These are phyloP conservation scores for Crotalaria pallida DNA, from an alignment of 306 rosid species.

Conservation along the genomic window DNA sequence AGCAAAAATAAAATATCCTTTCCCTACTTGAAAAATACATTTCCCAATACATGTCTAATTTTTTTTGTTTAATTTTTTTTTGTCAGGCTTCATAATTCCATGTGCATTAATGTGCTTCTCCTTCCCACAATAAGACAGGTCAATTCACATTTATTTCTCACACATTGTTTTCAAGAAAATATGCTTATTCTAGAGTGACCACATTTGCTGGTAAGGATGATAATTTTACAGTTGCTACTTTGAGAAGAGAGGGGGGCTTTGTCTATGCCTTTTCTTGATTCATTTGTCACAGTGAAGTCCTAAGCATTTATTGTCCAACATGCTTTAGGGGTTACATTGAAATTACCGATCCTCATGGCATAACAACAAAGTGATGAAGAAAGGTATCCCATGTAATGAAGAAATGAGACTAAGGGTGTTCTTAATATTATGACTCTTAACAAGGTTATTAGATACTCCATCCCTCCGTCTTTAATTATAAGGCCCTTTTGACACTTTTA, in stretches of 20 bases:
- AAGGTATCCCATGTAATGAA: too few relatives aligned
- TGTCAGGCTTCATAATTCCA: conserved; percentile 23
- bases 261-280: conserved; percentile 14
- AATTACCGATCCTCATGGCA: not conserved
- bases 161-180: conserved; percentile 22
- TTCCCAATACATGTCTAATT: conserved; percentile 39
- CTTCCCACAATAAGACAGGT: conserved; percentile 22
- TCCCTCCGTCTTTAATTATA: too few relatives aligned
- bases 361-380: too few relatives aligned
- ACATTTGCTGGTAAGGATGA: conserved; percentile 16
- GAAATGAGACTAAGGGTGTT: too few relatives aligned
- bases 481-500: too few relatives aligned
- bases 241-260: not conserved
- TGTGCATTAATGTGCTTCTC: conserved; percentile 28
- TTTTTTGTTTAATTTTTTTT: not conserved
- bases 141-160: conserved; percentile 29
- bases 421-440: too few relatives aligned
- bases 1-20: conserved; percentile 1
- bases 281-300: not conserved
- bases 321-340: conserved; percentile 18
- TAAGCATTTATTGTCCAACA: not conserved
- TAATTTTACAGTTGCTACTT: conserved; percentile 13
- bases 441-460: too few relatives aligned
- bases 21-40: conserved; percentile 18
- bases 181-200: conserved; percentile 34